A percentile compares a stretch with the other conserved stretches of the same genome.
phyloP scores from a whole-genome alignment of 2,329 filamentous ascomycete species.

The Sporothrix sp. region DNA sequence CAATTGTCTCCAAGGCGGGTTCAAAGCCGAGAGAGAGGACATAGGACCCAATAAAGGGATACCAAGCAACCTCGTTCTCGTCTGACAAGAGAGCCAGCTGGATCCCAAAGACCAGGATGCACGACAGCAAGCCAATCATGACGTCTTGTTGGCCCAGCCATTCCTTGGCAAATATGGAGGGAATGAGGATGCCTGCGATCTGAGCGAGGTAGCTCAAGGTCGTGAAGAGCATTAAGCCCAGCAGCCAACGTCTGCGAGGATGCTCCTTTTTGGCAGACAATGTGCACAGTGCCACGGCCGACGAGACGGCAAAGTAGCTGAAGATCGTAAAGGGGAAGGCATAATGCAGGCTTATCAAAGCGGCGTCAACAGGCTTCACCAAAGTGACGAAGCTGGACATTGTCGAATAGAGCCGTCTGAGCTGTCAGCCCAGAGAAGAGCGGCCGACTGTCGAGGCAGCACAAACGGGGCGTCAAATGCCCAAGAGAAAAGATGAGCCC shows the following conservation, averaged over 20 bases:
- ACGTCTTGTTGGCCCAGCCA: constrained; percentile 39
- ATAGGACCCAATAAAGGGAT: constrained; percentile 56
- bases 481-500: neutral
- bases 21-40: constrained; percentile 49
- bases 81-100: constrained; percentile 47
- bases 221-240: constrained; percentile 34
- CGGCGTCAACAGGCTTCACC: constrained; percentile 20
- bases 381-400: constrained; percentile 1
- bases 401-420: neutral
- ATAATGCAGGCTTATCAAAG: constrained; percentile 43
- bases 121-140: constrained; percentile 50
- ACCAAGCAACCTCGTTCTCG: constrained; percentile 43
- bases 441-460: neutral
- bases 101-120: constrained; percentile 53
- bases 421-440: neutral
- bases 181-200: constrained; percentile 30
- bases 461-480: neutral
- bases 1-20: constrained; percentile 28
- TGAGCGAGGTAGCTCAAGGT: constrained; percentile 40
- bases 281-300: constrained; percentile 41
- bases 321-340: constrained; percentile 48
- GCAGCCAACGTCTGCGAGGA: constrained; percentile 34
- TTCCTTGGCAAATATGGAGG: constrained; percentile 25
- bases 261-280: constrained; percentile 31
- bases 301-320: constrained; percentile 45